Evolutionary conservation across 768 basidiomycete genomes (phyloP).

Genomic region (Kwoniella dejecticola): DNA sequence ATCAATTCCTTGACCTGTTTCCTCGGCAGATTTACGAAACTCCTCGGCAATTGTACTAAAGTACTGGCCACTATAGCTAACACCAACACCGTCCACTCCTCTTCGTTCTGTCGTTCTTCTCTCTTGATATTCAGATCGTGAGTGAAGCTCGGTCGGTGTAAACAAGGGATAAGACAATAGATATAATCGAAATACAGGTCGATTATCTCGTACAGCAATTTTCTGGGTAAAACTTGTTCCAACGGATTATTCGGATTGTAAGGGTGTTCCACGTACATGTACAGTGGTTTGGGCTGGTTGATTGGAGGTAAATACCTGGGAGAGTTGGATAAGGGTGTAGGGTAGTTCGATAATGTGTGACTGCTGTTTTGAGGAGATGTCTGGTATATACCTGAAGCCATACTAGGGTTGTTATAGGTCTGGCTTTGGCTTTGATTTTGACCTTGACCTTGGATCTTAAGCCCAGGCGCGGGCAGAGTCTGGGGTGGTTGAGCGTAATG

Average conservation of each 20-base stretch:
- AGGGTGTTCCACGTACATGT: conserved; percentile 70
- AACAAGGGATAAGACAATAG: conserved; percentile 83
- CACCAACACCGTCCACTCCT: conserved; percentile 85
- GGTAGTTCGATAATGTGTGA: not conserved
- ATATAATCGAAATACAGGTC: conserved; percentile 92
- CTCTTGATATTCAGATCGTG: conserved; percentile 77
- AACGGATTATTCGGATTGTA: conserved; percentile 70
- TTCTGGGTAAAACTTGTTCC: conserved; percentile 78
- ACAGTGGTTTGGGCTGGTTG: not conserved
- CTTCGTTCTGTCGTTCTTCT: conserved; percentile 72
- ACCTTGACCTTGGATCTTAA: no score
- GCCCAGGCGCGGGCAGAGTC: not conserved
- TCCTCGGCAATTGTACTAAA: conserved; percentile 81
- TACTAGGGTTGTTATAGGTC: not conserved
- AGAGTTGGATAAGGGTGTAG: conserved; percentile 9
- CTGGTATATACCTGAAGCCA: not conserved
- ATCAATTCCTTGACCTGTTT: conserved; percentile 81
- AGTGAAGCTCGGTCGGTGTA: conserved; percentile 90
- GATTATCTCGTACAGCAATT: conserved; percentile 78
- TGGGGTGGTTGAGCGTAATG: not conserved
- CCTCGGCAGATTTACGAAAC: conserved; percentile 75
- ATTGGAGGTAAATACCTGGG: not conserved
- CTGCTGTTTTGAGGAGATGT: not conserved
- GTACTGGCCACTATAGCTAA: conserved; percentile 87
- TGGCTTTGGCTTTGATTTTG: not conserved